Conservation (phyloP, 805 yeast species). For the Myxozyma neglecta region DNA sequence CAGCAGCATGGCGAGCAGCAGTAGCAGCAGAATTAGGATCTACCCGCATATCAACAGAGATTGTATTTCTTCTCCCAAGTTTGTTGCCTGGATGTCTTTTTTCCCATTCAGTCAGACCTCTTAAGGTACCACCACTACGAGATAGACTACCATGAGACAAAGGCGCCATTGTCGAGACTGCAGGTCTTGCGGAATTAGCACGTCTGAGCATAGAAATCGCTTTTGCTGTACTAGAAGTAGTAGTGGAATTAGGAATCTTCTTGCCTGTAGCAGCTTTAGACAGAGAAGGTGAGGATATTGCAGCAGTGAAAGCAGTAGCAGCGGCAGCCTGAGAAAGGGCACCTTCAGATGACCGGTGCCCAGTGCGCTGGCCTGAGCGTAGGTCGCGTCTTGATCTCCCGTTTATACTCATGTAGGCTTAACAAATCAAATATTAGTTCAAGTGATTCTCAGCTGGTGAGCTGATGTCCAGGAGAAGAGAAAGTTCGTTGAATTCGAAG, state of each 20-base stretch:
- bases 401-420: background rate
- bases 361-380: background rate
- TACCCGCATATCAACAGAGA: background rate
- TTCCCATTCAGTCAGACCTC: background rate
- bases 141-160: constrained; percentile 2
- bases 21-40: background rate
- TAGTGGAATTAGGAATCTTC: background rate
- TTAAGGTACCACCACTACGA: constrained; percentile 5
- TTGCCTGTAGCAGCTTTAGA: constrained; percentile 6
- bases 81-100: background rate
- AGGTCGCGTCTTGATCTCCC: background rate
- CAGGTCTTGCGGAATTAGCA: background rate
- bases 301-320: background rate
- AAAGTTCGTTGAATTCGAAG: no score
- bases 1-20: background rate
- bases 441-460: no score
- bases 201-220: background rate
- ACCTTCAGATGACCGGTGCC: background rate
- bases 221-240: background rate
- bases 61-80: background rate
- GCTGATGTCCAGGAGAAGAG: no score
- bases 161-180: background rate
- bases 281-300: background rate
- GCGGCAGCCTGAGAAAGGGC: constrained; percentile 10
- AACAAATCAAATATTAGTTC: background rate